These are phyloP conservation scores for Oxyria digyna DNA, from an alignment of 148 eudicot genomes.

Conservation along the genomic window DNA sequence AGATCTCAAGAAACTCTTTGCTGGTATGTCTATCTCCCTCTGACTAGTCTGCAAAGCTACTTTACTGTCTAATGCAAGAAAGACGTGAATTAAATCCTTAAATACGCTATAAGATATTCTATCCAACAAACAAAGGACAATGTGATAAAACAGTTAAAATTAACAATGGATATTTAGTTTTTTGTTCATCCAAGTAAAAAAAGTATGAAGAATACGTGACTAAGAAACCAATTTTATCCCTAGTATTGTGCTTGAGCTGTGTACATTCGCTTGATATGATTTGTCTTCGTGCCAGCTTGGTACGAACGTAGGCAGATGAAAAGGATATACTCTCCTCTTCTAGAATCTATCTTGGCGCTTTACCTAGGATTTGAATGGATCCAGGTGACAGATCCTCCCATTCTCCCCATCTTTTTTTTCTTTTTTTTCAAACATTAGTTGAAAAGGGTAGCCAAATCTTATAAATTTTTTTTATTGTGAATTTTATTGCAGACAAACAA, in stretches of 20 bases:
- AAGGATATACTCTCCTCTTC: conserved; percentile 84
- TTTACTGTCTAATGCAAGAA: neutral
- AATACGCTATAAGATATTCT: neutral
- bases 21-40: conserved; percentile 32
- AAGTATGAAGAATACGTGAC: neutral
- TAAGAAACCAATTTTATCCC: neutral
- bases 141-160: neutral
- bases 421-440: neutral
- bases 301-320: conserved; percentile 93
- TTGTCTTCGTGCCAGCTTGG: conserved; percentile 58
- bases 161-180: neutral
- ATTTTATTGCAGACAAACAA: conserved; percentile 52
- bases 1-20: conserved; percentile 83
- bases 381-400: conserved; percentile 35
- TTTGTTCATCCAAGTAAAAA: neutral
- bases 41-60: neutral
- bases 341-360: conserved; percentile 77
- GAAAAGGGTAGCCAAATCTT: neutral
- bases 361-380: conserved; percentile 99
- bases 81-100: neutral
- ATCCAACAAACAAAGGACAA: neutral
- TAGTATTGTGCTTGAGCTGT: neutral
- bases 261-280: neutral
- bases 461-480: neutral
- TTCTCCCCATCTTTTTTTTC: neutral